These are phyloP conservation scores for Xerocomellus intermedius DNA, from an alignment of 768 basidiomycete species.

Conservation along the genomic window DNA sequence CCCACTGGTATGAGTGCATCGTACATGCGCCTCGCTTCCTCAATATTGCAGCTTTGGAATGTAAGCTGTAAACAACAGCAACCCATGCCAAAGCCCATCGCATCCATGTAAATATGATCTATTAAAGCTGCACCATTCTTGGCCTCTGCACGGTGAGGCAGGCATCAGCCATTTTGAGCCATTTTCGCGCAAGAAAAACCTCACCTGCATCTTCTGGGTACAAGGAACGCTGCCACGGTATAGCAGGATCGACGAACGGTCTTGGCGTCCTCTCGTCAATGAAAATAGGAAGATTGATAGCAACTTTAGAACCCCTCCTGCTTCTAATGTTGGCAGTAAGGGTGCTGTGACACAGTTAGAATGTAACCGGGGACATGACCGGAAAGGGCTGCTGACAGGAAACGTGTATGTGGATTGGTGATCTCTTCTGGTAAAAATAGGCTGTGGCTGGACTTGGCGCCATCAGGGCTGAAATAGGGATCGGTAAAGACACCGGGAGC, in stretches of 20 bases:
- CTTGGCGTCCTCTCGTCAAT: slow-evolving; percentile 83
- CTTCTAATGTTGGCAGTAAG: slow-evolving; percentile 95
- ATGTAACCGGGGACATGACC: background rate
- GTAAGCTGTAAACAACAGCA: slow-evolving; percentile 97
- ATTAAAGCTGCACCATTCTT: slow-evolving; percentile 83
- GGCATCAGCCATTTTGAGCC: slow-evolving; percentile 6
- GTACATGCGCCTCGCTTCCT: slow-evolving; percentile 89
- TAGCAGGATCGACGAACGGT: slow-evolving; percentile 91
- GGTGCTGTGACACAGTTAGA: slow-evolving; percentile 55
- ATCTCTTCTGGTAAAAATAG: slow-evolving; percentile 94
- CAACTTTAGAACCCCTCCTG: slow-evolving; percentile 89
- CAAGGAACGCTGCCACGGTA: slow-evolving; percentile 80
- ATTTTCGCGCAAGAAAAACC: slow-evolving; percentile 19
- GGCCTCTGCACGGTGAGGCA: slow-evolving; percentile 55
- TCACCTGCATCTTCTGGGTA: slow-evolving; percentile 84
- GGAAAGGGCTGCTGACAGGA: slow-evolving; percentile 70
- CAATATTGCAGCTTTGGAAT: slow-evolving; percentile 94
- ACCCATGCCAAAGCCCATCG: slow-evolving; percentile 99
- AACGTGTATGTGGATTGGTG: slow-evolving; percentile 95
- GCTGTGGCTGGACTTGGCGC: slow-evolving; percentile 86
- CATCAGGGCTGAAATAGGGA: slow-evolving; percentile 72
- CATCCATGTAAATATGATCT: slow-evolving; percentile 96
- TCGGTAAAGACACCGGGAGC: slow-evolving; percentile 90
- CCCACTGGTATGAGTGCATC: slow-evolving; percentile 95
- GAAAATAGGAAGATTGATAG: slow-evolving; percentile 92